Base-by-base conservation (phyloP, 169 alveolate genomes). In the Babesia gibsoni region DNA sequence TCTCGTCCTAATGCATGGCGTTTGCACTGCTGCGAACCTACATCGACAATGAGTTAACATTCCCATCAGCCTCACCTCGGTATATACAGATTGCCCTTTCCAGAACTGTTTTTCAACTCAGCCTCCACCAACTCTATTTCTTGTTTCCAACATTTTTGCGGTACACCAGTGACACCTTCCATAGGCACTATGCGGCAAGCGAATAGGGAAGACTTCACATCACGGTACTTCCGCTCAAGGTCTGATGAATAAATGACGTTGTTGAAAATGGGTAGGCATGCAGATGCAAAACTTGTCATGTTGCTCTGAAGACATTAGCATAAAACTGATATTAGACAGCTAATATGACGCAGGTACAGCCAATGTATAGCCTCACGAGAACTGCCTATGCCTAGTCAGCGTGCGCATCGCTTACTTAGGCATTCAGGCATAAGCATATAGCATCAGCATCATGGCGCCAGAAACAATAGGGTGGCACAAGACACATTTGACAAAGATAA, bases 61-160 rank as follows among this genome's bases (percentile, higher is more conserved):
- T 50, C 29, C 18, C n/a, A n/a, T n/a, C 20, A 8, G 35, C 23
- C 25, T 30, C 30, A 69, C 81, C 63, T 64, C 0, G 83, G 83
- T 18, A 73, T 73, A 36, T 61, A 58, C 30, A 73, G 67, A 9
- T n/a, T n/a, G 20, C 42, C 56, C 6, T 37, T 73, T 25, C 50
- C 58, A 10, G 52, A 35, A 9, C 61, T 37, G 9, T 29, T 27
- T 12, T 35, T 29, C 57, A 73, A 45, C 42, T 58, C 68, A 32
- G 36, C 64, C 49, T 42, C 45, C 32, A 67, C 37, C 42, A 61
- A 46, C 41, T 73, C 35, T 1, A 61, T 8, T 18, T 35, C 61
- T 9, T 41, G 54, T 12, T 48, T 27, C 67, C 67, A 73, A 35
- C 56, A 48, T n/a, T 25, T 20, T 36, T 20, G 39, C 3, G n/a